A percentile compares a stretch with the other conserved stretches of the same genome.
phyloP scores from a whole-genome alignment of 441 rosid species.

The Croton setiger region DNA sequence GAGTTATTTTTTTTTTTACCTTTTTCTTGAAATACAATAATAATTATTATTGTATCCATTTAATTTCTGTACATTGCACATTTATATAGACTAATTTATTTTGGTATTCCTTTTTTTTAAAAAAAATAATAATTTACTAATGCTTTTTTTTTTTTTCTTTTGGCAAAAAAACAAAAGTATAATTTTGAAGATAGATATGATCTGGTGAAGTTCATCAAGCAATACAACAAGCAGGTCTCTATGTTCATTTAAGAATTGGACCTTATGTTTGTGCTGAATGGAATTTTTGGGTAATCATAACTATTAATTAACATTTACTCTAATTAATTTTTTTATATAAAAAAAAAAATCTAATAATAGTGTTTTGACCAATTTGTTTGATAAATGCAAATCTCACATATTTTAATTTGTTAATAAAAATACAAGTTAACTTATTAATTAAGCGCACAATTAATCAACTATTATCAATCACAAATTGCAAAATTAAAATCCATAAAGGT shows the following conservation, averaged over 20 bases:
- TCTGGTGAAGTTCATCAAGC: slow-evolving; percentile 78
- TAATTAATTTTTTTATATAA: background rate
- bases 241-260: slow-evolving; percentile 86
- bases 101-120: background rate
- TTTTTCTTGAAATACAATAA: background rate
- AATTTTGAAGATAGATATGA: slow-evolving; percentile 79
- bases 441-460: no score
- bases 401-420: no score
- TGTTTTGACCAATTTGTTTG: background rate
- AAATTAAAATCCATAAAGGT: no score
- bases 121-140: background rate
- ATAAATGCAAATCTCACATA: no score
- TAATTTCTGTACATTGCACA: no score
- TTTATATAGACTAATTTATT: no score
- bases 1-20: background rate
- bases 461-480: no score
- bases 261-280: slow-evolving; percentile 95
- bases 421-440: no score
- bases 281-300: slow-evolving; percentile 73
- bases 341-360: no score
- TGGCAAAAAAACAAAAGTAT: slow-evolving; percentile 38
- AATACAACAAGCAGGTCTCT: slow-evolving; percentile 80
- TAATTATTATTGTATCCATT: no score
- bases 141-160: no score
- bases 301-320: background rate